Evolutionary conservation across 1,139 yeast species (phyloP).

Genomic region (Blastobotrys elegans): DNA sequence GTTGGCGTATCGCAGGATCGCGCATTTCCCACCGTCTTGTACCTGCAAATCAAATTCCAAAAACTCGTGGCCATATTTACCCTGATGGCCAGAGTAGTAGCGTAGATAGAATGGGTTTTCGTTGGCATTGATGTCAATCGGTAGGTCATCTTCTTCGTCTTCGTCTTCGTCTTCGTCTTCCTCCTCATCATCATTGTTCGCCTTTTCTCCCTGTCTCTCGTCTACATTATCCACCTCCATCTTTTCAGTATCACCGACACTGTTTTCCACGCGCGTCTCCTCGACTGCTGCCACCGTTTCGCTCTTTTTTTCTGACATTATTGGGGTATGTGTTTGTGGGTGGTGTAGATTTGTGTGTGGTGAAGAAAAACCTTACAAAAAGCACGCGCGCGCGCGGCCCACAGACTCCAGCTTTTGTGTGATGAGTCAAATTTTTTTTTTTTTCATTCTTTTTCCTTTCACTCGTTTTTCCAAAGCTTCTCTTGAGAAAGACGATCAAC

Average conservation of each 20-base stretch:
- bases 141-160: constrained; percentile 3
- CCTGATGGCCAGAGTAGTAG: constrained; percentile 43
- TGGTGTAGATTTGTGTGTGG: too few species aligned
- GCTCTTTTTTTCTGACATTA: constrained; percentile 1
- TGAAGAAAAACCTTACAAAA: too few species aligned
- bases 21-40: constrained; percentile 34
- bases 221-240: background rate
- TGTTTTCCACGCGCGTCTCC: background rate
- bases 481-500: too few species aligned
- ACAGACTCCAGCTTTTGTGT: background rate
- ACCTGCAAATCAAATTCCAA: constrained; percentile 41
- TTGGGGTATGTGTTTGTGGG: too few species aligned
- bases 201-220: constrained; percentile 2
- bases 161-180: constrained; percentile 3
- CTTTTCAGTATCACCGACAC: background rate
- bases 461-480: too few species aligned
- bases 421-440: constrained; percentile 2
- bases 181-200: background rate
- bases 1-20: constrained; percentile 41
- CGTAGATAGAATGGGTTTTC: constrained; percentile 35
- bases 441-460: background rate
- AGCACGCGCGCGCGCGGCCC: too few species aligned
- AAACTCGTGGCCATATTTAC: constrained; percentile 45
- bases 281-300: background rate
- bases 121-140: constrained; percentile 7